Evolutionary conservation across 2,329 filamentous ascomycete genomes (phyloP), one percentile per base, ranked within the genome.

Genomic region (Penicillium occitanis): DNA sequence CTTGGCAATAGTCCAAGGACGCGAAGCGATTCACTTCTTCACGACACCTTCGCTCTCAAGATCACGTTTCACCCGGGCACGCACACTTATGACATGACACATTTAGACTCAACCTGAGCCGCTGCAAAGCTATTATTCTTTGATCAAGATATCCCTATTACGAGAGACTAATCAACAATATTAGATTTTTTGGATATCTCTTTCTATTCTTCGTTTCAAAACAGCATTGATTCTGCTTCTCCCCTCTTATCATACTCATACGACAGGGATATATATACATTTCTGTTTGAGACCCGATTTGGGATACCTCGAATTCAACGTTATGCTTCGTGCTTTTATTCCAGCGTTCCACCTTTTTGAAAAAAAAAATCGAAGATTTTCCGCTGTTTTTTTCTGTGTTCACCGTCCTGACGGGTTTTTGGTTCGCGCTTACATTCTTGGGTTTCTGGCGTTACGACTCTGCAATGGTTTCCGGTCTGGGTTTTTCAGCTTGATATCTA

Each of bases 1-100:
- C 68, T 40, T 78, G 77, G 77, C 71, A 73, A 35, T 78, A 68
- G 72, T 19, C 4, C 17, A 30, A 17, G 14, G 14, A 17, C 25
- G 5, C 46, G 3, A n/a, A 51, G 22, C 14, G 28, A 53, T 30
- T 51, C 46, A 14, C 17, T 17, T 14, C 14, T 51, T 14, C 48
- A 50, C 11, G 3, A 51, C 13, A 11, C 10, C 10, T 5, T 51
- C n/a, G 1, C 51, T 14, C 33, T 37, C 22, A 1, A 3, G 5
- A 11, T 19, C 51, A 11, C 10, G 11, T 35, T 35, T 22, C 8
- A 14, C 7, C 13, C 51, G 17, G 28, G 5, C 17, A 37, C 6
- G 1, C 22, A n/a, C 8, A 33, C 17, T 30, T 35, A 28, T 40
- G n/a, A 42, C 33, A 62, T 62, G 13, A 28, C 48, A 19, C 61